Evolutionary conservation across 164 flowering plant species (phyloP).

Genomic region (Chloranthus sessilifolius): DNA sequence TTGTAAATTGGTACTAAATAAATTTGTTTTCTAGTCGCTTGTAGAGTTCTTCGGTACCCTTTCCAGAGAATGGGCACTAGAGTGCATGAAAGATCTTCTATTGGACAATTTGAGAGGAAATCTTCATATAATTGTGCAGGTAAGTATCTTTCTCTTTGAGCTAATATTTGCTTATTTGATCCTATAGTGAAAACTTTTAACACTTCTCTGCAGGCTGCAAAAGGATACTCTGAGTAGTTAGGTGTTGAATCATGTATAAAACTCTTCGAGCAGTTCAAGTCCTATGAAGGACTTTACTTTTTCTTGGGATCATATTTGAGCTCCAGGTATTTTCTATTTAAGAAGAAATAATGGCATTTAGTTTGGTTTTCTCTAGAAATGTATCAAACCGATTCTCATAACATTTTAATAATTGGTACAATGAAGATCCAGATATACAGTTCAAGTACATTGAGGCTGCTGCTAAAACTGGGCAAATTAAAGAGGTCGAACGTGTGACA

Average conservation of each 20-base stretch:
- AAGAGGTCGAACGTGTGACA: constrained; percentile 98
- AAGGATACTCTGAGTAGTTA: constrained; percentile 95
- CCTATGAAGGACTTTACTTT: constrained; percentile 96
- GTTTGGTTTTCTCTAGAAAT: constrained; percentile 2
- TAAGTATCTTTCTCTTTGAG: constrained; percentile 9
- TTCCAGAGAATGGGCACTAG: constrained; percentile 97
- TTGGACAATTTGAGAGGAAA: constrained; percentile 91
- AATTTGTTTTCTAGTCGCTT: constrained; percentile 57
- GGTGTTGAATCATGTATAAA: constrained; percentile 93
- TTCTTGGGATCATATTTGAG: constrained; percentile 96
- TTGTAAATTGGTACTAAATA: constrained; percentile 14
- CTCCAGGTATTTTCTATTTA: constrained; percentile 59
- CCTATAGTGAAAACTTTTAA: constrained; percentile 1
- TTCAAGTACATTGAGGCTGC: constrained; percentile 99
- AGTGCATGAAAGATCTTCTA: constrained; percentile 99
- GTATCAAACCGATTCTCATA: background rate
- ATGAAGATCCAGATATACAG: constrained; percentile 99
- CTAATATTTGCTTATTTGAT: constrained; percentile 1
- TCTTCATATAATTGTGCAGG: constrained; percentile 99
- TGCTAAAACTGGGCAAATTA: constrained; percentile 99
- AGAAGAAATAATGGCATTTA: background rate
- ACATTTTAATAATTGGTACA: constrained; percentile 22
- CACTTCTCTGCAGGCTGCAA: constrained; percentile 64
- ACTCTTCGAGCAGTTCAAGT: constrained; percentile 96
- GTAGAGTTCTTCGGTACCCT: constrained; percentile 99